These are phyloP conservation scores for Nicotiana undulata DNA, from an alignment of 257 asterid genomes.

Conservation along the genomic window DNA sequence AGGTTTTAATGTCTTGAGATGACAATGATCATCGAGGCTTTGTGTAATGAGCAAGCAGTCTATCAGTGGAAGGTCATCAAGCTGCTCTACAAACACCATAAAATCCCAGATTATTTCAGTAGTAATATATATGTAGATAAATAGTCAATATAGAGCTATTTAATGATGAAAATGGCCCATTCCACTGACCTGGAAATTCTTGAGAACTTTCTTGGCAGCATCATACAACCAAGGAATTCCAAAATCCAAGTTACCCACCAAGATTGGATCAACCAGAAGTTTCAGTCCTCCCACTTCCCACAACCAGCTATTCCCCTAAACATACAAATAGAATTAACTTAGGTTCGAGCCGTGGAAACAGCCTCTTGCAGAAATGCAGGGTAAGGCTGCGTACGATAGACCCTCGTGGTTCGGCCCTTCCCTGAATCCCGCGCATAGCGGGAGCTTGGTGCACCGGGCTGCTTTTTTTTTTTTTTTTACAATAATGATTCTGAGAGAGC, in stretches of 20 bases:
- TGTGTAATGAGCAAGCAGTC: constrained; percentile 83
- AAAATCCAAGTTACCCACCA: constrained; percentile 94
- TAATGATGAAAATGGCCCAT: background rate
- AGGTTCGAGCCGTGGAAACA: too few species aligned
- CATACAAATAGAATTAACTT: background rate
- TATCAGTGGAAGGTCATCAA: constrained; percentile 75
- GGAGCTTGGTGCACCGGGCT: too few species aligned
- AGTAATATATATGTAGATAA: background rate
- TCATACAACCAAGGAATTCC: constrained; percentile 92
- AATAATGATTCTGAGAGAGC: background rate
- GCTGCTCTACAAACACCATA: constrained; percentile 46
- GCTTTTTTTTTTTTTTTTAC: too few species aligned
- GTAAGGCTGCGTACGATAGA: too few species aligned
- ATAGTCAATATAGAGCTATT: background rate
- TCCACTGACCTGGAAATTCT: constrained; percentile 46
- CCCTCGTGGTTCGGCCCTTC: too few species aligned
- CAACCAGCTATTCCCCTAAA: constrained; percentile 86
- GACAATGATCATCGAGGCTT: constrained; percentile 97
- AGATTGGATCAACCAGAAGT: constrained; percentile 85
- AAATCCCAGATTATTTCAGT: constrained; percentile 9
- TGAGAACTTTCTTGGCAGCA: constrained; percentile 81
- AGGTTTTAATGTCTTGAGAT: constrained; percentile 75
- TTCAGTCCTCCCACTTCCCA: constrained; percentile 90
- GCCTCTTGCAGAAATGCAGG: too few species aligned
- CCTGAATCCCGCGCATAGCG: too few species aligned